A percentile compares a stretch with the other conserved stretches of the same genome.
phyloP scores from a whole-genome alignment of 805 yeast genomes.

The Myxozyma geophila region DNA sequence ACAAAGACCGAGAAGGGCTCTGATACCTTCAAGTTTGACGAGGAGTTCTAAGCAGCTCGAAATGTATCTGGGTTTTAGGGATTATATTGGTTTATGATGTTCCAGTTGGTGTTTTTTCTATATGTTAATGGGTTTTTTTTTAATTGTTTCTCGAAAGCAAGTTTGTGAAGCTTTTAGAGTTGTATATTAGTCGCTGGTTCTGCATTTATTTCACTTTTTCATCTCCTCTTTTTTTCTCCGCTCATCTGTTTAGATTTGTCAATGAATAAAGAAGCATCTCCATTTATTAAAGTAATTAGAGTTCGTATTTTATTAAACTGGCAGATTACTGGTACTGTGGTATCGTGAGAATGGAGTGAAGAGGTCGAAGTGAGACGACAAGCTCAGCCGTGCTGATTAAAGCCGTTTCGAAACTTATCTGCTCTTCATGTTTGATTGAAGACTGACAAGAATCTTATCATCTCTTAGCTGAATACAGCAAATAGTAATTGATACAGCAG shows the following conservation, averaged over 20 bases:
- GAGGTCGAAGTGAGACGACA: no score
- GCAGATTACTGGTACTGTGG: background rate
- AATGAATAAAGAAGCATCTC: background rate
- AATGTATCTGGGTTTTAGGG: conserved; percentile 4
- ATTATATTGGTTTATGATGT: conserved; percentile 4
- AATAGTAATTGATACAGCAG: no score
- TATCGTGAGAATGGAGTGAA: no score
- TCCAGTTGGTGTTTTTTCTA: conserved; percentile 8
- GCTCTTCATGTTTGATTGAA: no score
- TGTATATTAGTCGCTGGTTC: conserved; percentile 10
- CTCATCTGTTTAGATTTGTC: background rate
- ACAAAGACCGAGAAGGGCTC: conserved; percentile 41
- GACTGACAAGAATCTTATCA: no score
- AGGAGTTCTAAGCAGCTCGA: conserved; percentile 69
- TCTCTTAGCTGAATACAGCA: no score
- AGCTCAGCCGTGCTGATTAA: no score
- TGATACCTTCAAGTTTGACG: conserved; percentile 79
- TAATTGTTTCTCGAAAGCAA: background rate
- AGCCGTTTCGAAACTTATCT: no score
- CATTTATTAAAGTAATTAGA: background rate
- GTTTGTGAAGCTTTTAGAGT: background rate
- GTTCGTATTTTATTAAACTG: background rate
- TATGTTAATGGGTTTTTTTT: conserved; percentile 2
- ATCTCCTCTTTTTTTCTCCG: background rate
- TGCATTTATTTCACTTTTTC: background rate